Base-by-base conservation (phyloP, 495 filamentous ascomycete genomes). In the Penicillium angulare region DNA sequence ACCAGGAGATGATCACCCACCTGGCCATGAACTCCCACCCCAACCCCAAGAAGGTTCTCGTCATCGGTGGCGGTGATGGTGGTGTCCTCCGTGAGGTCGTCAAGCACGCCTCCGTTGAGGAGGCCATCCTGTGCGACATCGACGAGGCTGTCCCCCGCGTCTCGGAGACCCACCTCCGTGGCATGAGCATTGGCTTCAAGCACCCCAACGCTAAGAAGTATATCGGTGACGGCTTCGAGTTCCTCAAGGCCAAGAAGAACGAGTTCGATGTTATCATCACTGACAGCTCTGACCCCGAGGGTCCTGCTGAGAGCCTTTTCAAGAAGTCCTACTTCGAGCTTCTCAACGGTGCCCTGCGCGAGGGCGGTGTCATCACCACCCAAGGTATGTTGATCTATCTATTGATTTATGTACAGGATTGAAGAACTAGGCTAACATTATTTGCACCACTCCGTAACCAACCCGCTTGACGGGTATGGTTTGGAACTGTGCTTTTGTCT, bases 1-100 rank as follows among this genome's bases (percentile, higher is more conserved):
- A 97, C 84, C 95, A 99, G 77, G 95, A 99, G 83, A 99, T 99
- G 93, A 99, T 99, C 76, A 90, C 93, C 50, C 91, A 99, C 75
- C 81, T 97, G 45, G 93, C 90, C 73, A 92, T 99, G 88, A 95
- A 95, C 82, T 89, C 93, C 20, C 93, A 97, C 82, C 95, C 92
- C 56, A 83, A 93, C 77, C 93, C 93, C 60, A 91, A 96, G 85
- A 92, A 91, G 77, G 92, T 97, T 44, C 85, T 99, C 31, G 93
- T 99, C 71, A 97, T 97, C 61, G 93, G 93, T 47, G 93, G 92
- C 59, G 93, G 95, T 62, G 93, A 97, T 64, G 93, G 93, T 45
- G 95, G 93, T 72, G 93, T 97, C 49, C 84, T 97, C 56, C 90
- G 92, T 58, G 95, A 97, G 81, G 86, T 99, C 32, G 88, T 97